Conservation (phyloP, 331 rosid species). For the Malus hybrid region DNA sequence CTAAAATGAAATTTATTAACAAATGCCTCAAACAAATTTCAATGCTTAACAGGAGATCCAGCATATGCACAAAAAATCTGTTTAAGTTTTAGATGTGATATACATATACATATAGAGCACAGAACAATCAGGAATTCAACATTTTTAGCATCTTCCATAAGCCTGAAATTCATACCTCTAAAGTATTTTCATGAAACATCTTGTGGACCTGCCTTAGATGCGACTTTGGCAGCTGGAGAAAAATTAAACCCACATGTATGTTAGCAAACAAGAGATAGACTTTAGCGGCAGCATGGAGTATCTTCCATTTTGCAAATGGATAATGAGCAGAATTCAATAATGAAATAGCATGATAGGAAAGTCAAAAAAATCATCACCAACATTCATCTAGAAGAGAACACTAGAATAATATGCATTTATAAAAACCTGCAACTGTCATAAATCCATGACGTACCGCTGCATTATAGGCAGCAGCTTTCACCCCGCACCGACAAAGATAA, state of each 20-base stretch:
- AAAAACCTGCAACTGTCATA: neutral
- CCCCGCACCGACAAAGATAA: slow-evolving; percentile 61
- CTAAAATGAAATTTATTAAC: neutral
- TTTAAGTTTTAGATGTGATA: neutral
- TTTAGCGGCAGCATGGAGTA: neutral
- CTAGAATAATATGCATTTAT: neutral
- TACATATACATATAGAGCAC: neutral
- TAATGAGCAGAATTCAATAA: neutral
- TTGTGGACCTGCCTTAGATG: slow-evolving; percentile 77
- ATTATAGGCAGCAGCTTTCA: slow-evolving; percentile 93
- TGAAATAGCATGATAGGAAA: neutral
- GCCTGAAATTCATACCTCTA: slow-evolving; percentile 52
- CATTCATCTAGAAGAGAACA: neutral
- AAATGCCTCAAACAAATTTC: neutral
- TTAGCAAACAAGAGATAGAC: neutral
- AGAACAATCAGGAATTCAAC: neutral
- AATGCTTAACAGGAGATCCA: neutral
- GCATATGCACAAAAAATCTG: neutral
- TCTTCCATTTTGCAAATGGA: neutral
- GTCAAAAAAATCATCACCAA: neutral
- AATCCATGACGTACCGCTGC: slow-evolving; percentile 51
- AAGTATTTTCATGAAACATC: slow-evolving; percentile 76
- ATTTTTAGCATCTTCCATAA: neutral
- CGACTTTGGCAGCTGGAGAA: slow-evolving; percentile 67
- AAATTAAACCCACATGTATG: slow-evolving; percentile 27